Conservation (phyloP, 345 rosid species). For the Brassica rapa region DNA sequence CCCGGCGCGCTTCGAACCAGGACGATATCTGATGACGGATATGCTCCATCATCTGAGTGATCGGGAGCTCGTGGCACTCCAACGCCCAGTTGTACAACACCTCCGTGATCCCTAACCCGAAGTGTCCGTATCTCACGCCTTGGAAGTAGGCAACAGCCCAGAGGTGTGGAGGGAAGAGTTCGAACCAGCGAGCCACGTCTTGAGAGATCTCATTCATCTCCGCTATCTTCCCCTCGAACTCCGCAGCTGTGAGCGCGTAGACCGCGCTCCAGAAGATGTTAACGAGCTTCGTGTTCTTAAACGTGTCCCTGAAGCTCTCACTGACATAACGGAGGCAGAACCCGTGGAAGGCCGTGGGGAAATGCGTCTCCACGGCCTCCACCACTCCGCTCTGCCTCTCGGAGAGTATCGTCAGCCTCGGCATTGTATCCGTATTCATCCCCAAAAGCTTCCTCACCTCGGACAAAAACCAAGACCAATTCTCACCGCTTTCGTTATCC, state of each 20-base stretch:
- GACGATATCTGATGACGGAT: neutral
- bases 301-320: neutral
- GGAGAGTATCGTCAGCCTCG: constrained; percentile 93
- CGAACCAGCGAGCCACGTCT: neutral
- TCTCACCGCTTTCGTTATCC: constrained; percentile 79
- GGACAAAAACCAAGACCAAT: constrained; percentile 98
- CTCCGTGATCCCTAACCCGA: neutral
- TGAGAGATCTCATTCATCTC: neutral
- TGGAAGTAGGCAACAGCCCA: neutral
- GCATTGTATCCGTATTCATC: constrained; percentile 89
- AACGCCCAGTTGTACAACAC: neutral
- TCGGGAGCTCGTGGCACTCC: neutral
- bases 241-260: neutral
- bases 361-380: constrained; percentile 97
- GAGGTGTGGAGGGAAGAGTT: neutral
- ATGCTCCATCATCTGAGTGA: neutral
- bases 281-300: neutral
- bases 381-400: constrained; percentile 84
- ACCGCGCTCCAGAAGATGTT: neutral
- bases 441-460: constrained; percentile 96
- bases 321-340: constrained; percentile 40
- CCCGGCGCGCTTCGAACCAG: neutral
- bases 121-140: neutral
- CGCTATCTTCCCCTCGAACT: neutral
- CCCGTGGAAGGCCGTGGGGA: constrained; percentile 91